Evolutionary conservation across 805 yeast species (phyloP).

Genomic region (Candida oleophila): DNA sequence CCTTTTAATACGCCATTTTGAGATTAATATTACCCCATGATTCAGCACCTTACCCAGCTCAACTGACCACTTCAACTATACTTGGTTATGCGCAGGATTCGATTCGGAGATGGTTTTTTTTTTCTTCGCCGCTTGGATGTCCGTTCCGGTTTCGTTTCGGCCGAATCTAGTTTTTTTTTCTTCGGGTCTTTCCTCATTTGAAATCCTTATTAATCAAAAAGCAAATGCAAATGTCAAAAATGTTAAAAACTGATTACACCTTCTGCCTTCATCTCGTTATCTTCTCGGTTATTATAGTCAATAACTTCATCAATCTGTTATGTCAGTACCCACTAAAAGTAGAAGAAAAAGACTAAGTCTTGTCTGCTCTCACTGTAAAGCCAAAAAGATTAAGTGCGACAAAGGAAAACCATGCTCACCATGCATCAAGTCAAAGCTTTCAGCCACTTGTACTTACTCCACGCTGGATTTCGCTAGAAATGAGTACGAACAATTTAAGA

Average conservation of each 20-base stretch:
- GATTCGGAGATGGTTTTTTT: no score
- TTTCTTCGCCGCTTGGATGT: no score
- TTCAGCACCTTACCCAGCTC: no score
- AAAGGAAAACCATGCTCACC: constrained; percentile 33
- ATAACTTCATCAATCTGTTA: no score
- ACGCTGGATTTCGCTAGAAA: not conserved
- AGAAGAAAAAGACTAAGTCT: constrained; percentile 33
- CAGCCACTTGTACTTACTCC: constrained; percentile 13
- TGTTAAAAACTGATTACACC: not conserved
- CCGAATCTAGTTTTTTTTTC: no score
- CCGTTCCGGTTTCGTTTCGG: no score
- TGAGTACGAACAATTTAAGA: not conserved
- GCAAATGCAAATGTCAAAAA: not conserved
- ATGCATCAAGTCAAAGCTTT: constrained; percentile 28
- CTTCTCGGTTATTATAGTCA: no score
- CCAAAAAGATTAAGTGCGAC: constrained; percentile 34
- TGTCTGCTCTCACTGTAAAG: constrained; percentile 33
- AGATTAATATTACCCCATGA: no score
- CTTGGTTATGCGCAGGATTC: no score
- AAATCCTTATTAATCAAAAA: not conserved
- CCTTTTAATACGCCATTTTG: no score
- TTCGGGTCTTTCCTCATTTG: not conserved
- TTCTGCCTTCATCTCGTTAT: no score
- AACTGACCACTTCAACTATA: no score
- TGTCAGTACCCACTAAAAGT: not conserved